Evolutionary conservation across 495 filamentous ascomycete genomes (phyloP).

Genomic region (Annulohypoxylon bovei): DNA sequence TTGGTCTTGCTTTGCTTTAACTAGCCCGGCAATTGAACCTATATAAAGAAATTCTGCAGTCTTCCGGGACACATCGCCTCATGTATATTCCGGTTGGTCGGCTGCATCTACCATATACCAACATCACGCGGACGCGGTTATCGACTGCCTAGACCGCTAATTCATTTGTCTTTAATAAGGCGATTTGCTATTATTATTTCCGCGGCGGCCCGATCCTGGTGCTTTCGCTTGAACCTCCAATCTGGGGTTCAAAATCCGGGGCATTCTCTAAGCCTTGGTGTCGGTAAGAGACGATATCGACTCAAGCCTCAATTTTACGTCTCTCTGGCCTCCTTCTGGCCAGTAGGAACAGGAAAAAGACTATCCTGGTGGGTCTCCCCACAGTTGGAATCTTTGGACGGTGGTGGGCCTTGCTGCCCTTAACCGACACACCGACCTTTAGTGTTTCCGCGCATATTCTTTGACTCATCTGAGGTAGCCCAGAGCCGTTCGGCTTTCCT

Average conservation of each 20-base stretch:
- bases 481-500: conserved; percentile 4
- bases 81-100: conserved; percentile 40
- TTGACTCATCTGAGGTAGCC: conserved; percentile 8
- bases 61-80: conserved; percentile 29
- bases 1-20: conserved; percentile 39
- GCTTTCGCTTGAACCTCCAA: conserved; percentile 14
- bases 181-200: conserved; percentile 20
- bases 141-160: conserved; percentile 28
- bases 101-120: conserved; percentile 39
- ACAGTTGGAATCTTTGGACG: conserved; percentile 17
- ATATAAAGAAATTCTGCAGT: conserved; percentile 26
- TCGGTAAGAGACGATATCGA: conserved; percentile 15
- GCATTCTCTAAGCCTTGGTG: not conserved
- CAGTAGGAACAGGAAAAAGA: not conserved
- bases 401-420: conserved; percentile 43
- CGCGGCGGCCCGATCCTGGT: conserved; percentile 29
- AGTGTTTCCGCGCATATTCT: conserved; percentile 17
- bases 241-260: conserved; percentile 7
- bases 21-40: conserved; percentile 36
- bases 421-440: conserved; percentile 32
- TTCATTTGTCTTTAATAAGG: conserved; percentile 24
- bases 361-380: not conserved
- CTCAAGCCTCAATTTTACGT: conserved; percentile 1
- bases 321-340: not conserved
- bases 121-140: conserved; percentile 30